Conservation (phyloP, 345 rosid genomes). For the Erysimum cheiranthoides region DNA sequence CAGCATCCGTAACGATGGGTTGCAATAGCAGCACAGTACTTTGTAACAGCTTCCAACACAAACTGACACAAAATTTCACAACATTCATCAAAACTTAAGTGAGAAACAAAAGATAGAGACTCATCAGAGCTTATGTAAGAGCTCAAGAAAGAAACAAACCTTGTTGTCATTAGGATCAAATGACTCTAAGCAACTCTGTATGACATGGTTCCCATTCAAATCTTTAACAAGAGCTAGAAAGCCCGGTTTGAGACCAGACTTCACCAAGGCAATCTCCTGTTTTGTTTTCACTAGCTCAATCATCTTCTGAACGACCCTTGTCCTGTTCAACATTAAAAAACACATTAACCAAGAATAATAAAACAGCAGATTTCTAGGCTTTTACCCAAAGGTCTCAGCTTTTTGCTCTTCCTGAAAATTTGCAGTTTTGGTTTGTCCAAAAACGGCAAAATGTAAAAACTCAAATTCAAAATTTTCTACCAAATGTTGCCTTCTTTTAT, state of each 20-base stretch:
- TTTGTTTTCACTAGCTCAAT: slow-evolving; percentile 65
- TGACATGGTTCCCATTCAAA: slow-evolving; percentile 81
- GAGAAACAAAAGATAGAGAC: not conserved
- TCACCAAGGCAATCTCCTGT: slow-evolving; percentile 59
- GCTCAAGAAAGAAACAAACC: slow-evolving; percentile 46
- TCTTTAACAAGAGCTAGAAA: slow-evolving; percentile 69
- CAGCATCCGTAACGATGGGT: slow-evolving; percentile 82
- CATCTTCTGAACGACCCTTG: slow-evolving; percentile 81
- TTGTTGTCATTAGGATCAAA: slow-evolving; percentile 60
- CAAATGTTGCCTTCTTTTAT: slow-evolving; percentile 30
- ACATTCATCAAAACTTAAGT: slow-evolving; percentile 18
- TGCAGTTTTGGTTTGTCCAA: slow-evolving; percentile 33
- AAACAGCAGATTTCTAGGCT: slow-evolving; percentile 11
- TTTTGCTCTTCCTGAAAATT: too few species aligned
- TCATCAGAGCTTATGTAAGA: not conserved
- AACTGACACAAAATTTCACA: slow-evolving; percentile 50
- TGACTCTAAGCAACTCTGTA: slow-evolving; percentile 72
- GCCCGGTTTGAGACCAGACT: slow-evolving; percentile 63
- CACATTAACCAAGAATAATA: not conserved
- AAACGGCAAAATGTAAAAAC: slow-evolving; percentile 29
- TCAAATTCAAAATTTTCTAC: not conserved
- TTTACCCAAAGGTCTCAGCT: slow-evolving; percentile 21
- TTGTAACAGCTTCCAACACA: slow-evolving; percentile 68
- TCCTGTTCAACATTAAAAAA: slow-evolving; percentile 49
- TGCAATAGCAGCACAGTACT: slow-evolving; percentile 67